Evolutionary conservation across 345 rosid species (phyloP), one percentile per base, ranked within the genome.

Genomic region (Gossypium raimondii): DNA sequence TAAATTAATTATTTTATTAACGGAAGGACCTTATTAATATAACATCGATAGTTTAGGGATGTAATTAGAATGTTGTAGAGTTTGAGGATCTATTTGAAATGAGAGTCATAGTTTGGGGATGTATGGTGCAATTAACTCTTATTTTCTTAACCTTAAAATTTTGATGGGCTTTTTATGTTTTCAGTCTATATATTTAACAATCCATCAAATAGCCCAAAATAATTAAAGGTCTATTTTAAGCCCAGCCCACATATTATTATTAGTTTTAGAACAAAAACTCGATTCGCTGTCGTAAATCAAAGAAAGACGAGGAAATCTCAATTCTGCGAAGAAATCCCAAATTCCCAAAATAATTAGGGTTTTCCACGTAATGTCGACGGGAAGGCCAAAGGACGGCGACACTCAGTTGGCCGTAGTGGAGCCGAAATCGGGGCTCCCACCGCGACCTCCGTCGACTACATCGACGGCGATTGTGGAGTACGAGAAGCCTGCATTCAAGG

Each of bases 401-500:
- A 75, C 85, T 16, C 89, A 86, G 83, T 62, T 91, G 76, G 78
- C 84, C 59, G 53, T 82, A 77, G 94, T 84, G 78, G 76, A 86
- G 77, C 83, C 79, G 67, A 82, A 70, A 61, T 60, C 77, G 18
- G 82, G 76, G 11, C 76, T 85, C 0, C 83, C 88, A 43, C 87
- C 86, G 16, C 82, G 77, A 25, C 82, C 84, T 3, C 76, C 70
- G 2, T 59, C 72, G 64, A 16, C 75, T 45, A 84, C 75, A 67
- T 90, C 94, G 47, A 74, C 87, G 8, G 93, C 93, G 16, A 79
- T 91, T 67, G 94, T 91, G 68, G 97, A 90, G 86, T 93, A 93
- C 79, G 74, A 83, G 67, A 84, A 83, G 6, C 98, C 97, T 41
- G 87, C 76, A 41, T 86, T 92, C 80, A 80, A 88, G 79, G 97